Base-by-base conservation (phyloP, 2,329 filamentous ascomycete species). In the Exophiala sp. region DNA sequence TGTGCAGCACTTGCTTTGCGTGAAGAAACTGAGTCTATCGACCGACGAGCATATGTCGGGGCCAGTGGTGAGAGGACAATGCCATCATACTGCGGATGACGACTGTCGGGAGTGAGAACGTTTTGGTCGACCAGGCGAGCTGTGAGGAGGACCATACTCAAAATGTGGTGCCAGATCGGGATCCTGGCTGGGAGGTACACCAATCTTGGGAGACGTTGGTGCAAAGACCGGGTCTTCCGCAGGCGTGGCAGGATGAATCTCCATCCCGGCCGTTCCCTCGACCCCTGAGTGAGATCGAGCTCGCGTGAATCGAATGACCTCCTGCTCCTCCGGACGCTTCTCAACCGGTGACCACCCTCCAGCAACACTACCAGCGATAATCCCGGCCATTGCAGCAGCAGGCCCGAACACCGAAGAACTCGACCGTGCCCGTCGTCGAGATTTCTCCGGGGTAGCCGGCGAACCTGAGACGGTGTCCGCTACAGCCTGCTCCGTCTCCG, bases 291-390 rank as follows among this genome's bases (percentile, higher is more conserved):
- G 66, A 9, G 64, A 62, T 14, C 64, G 64, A 32, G 62, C 63
- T 19, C 64, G 58, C 1, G 68, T 65, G 55, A 73, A 70, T 11
- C 61, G 64, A 47, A 68, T 61, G 2, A 66, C 62, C 46, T 70
- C 68, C 18, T 45, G 49, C 35, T 61, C 58, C 34, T 58, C 56
- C 18, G 51, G 32, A 5, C 62, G 53, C 46, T 75, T 68, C 53
- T 81, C 79, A 46, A 82, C 78, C 0, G 71, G 81, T 29, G 79
- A 82, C 79, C 78, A 83, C 35, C 79, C 80, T 35, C 60, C 60
- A 35, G 74, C 79, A 57, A 84, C 75, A 62, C 78, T 81, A 46
- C 81, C 80, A n/a, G 80, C 81, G 30, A 83, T 74, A 41, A 83
- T 73, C 58, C 81, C 81, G 19, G 80, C 80, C 79, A 83, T 82